Percentiles rank a stretch among this genome's conserved stretches.
Conservation (phyloP, 352 stramenopile species). For the Globisporangium ultimum region DNA sequence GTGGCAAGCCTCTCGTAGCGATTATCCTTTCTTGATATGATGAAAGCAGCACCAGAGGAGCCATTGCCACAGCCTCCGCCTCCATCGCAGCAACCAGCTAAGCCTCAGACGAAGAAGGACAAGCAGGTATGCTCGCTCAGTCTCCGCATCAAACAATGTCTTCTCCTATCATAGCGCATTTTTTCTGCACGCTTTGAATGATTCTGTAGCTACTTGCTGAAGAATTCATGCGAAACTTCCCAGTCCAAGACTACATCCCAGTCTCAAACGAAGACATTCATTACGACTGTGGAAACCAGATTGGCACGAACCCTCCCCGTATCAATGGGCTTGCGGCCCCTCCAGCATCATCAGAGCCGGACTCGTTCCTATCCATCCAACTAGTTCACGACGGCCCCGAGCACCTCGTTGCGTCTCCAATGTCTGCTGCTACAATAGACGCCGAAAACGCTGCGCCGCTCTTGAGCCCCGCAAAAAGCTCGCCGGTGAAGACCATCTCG, state of each 20-base stretch:
- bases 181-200: background rate
- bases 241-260: constrained; percentile 71
- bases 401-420: background rate
- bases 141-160: background rate
- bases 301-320: no score
- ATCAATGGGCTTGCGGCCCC: background rate
- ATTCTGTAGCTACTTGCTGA: constrained; percentile 34
- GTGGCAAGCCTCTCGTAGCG: no score
- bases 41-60: background rate
- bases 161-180: background rate
- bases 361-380: background rate
- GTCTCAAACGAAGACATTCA: constrained; percentile 1
- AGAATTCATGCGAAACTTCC: constrained; percentile 65
- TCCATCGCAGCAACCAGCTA: background rate
- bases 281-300: no score
- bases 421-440: background rate
- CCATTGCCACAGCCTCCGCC: background rate
- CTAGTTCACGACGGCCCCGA: background rate
- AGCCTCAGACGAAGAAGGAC: constrained; percentile 5
- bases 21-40: constrained; percentile 1
- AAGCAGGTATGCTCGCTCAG: constrained; percentile 9
- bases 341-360: background rate
- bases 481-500: constrained; percentile 15
- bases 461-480: background rate
- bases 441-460: background rate